Evolutionary conservation across 208 protist species (phyloP).

Genomic region (Trypanosoma vivax): DNA sequence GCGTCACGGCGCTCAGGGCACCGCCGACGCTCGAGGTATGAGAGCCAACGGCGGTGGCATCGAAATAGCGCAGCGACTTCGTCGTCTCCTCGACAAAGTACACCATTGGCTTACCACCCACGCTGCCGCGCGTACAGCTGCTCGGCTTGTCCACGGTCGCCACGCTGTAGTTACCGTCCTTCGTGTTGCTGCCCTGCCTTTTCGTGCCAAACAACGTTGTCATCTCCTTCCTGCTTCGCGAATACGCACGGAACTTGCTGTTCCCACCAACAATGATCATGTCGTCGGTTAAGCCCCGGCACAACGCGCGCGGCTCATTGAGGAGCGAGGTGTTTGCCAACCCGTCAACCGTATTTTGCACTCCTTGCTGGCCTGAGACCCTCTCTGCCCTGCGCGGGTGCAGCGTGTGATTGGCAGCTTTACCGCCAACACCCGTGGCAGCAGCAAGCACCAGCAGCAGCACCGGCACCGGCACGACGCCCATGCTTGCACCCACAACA

Average conservation of each 20-base stretch:
- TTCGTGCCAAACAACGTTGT: slow-evolving; percentile 22
- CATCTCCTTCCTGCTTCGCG: slow-evolving; percentile 25
- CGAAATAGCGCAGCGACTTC: slow-evolving; percentile 13
- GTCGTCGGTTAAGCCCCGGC: slow-evolving; percentile 18
- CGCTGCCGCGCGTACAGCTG: neutral
- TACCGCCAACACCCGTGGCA: slow-evolving; percentile 2
- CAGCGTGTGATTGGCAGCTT: slow-evolving; percentile 3
- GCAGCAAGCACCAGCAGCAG: slow-evolving; percentile 2
- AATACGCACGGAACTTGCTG: slow-evolving; percentile 32
- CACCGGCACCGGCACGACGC: neutral
- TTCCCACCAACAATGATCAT: slow-evolving; percentile 29
- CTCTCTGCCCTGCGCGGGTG: slow-evolving; percentile 19
- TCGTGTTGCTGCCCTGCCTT: neutral
- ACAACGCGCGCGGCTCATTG: slow-evolving; percentile 27
- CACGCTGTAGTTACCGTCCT: neutral
- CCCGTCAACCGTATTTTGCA: slow-evolving; percentile 23
- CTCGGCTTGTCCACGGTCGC: slow-evolving; percentile 8
- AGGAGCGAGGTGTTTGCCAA: slow-evolving; percentile 23
- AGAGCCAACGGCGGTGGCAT: neutral
- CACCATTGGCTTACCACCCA: neutral
- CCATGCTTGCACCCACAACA: neutral
- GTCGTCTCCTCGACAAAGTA: slow-evolving; percentile 21
- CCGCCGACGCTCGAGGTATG: neutral
- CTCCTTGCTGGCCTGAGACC: slow-evolving; percentile 22
- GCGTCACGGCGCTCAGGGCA: slow-evolving; percentile 21